phyloP scores from a whole-genome alignment of 768 basidiomycete genomes.

The Russula griseocarnosa region DNA sequence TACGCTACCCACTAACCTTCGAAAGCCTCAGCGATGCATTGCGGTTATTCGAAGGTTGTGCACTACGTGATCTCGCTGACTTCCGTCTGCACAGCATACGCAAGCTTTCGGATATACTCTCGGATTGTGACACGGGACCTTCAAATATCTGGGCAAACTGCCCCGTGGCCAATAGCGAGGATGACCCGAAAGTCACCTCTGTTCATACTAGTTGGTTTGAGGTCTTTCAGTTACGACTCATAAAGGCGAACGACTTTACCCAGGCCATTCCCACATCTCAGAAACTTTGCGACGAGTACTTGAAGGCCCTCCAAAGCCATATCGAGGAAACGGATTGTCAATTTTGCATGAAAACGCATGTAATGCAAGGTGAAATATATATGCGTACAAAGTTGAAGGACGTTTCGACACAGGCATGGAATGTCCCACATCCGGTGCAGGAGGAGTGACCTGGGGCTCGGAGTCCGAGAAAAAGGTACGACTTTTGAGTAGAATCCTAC shows the following conservation, averaged over 20 bases:
- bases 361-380: conserved; percentile 3
- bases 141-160: conserved; percentile 7
- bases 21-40: neutral
- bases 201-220: neutral
- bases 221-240: too few relatives aligned
- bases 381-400: neutral
- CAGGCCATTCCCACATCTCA: neutral
- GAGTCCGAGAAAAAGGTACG: too few relatives aligned
- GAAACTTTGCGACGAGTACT: neutral
- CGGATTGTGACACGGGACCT: neutral
- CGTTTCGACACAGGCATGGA: neutral
- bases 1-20: neutral
- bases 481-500: too few relatives aligned
- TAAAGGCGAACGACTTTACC: neutral
- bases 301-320: neutral
- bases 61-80: neutral
- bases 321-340: neutral
- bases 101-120: neutral
- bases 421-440: neutral
- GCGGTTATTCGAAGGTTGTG: neutral
- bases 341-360: conserved; percentile 9
- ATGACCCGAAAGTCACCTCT: too few relatives aligned
- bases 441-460: too few relatives aligned
- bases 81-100: neutral
- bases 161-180: too few relatives aligned